These are phyloP conservation scores for Tolypocladium endophyticum DNA, from an alignment of 2,329 filamentous ascomycete genomes.

Conservation along the genomic window DNA sequence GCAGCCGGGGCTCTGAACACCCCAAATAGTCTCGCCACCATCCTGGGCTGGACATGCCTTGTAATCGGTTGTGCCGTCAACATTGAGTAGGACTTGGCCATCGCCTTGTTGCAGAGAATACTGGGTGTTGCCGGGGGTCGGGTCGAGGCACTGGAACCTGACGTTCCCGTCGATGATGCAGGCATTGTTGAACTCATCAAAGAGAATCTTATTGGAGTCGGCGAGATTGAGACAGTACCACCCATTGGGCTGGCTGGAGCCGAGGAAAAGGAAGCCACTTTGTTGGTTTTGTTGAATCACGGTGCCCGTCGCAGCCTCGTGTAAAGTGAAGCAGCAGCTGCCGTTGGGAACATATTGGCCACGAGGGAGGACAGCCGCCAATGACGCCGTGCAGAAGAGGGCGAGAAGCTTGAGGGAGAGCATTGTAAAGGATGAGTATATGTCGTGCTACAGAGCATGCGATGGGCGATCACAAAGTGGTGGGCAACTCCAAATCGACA, in stretches of 20 bases:
- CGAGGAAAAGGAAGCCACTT: conserved; percentile 16
- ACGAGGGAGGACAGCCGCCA: conserved; percentile 9
- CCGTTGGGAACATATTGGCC: conserved; percentile 1
- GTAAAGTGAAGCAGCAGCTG: conserved; percentile 21
- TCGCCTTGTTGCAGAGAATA: conserved; percentile 15
- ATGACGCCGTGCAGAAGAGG: conserved; percentile 11
- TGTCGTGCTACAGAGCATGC: neutral
- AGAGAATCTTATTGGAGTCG: conserved; percentile 12
- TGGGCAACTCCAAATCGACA: neutral
- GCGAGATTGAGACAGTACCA: conserved; percentile 21
- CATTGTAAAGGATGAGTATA: too few relatives aligned
- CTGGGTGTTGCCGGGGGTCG: conserved; percentile 15
- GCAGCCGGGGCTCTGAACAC: conserved; percentile 11
- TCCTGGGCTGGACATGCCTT: conserved; percentile 13
- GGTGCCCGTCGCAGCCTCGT: conserved; percentile 12
- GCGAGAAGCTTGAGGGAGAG: neutral
- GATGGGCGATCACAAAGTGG: neutral
- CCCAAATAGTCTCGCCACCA: conserved; percentile 13
- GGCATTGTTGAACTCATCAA: conserved; percentile 18
- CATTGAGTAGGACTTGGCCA: conserved; percentile 10
- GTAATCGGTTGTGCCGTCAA: conserved; percentile 13
- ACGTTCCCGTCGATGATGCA: conserved; percentile 17
- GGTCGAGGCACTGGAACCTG: conserved; percentile 20
- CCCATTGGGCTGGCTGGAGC: conserved; percentile 11
- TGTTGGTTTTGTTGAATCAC: conserved; percentile 14